Evolutionary conservation across 208 protist species (phyloP).

Genomic region (Trypanosoma brucei): DNA sequence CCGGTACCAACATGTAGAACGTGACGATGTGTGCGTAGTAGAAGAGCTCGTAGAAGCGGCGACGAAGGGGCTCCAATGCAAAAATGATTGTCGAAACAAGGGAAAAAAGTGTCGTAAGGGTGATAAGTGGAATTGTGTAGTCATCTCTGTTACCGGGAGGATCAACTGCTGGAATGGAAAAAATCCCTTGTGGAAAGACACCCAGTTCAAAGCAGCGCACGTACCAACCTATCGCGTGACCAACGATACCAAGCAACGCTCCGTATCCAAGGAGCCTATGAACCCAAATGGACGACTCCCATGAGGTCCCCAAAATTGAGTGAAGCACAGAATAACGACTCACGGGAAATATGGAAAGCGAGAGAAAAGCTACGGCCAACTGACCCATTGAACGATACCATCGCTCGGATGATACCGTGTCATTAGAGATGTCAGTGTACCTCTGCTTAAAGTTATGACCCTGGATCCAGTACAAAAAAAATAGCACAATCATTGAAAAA

Average conservation of each 20-base stretch:
- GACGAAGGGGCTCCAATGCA: slow-evolving; percentile 33
- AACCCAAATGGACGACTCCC: slow-evolving; percentile 50
- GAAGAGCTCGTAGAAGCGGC: slow-evolving; percentile 62
- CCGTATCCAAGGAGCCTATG: slow-evolving; percentile 43
- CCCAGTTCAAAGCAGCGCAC: slow-evolving; percentile 19
- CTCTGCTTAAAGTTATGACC: slow-evolving; percentile 55
- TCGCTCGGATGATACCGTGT: slow-evolving; percentile 22
- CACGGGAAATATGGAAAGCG: slow-evolving; percentile 49
- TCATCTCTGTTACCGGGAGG: slow-evolving; percentile 5
- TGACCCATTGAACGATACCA: slow-evolving; percentile 50
- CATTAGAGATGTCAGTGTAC: slow-evolving; percentile 1
- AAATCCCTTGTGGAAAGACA: slow-evolving; percentile 30
- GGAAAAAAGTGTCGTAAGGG: slow-evolving; percentile 32
- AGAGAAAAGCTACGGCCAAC: slow-evolving; percentile 50
- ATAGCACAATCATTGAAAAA: slow-evolving; percentile 28
- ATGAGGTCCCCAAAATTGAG: slow-evolving; percentile 39
- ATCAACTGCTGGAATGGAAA: slow-evolving; percentile 13
- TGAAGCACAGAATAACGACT: slow-evolving; percentile 47
- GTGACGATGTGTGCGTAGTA: slow-evolving; percentile 57
- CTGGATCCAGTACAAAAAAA: slow-evolving; percentile 59
- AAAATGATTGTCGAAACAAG: slow-evolving; percentile 50
- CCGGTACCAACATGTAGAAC: slow-evolving; percentile 43
- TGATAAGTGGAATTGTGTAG: slow-evolving; percentile 38
- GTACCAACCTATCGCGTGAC: slow-evolving; percentile 24
- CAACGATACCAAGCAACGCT: slow-evolving; percentile 15